Conservation (phyloP, 306 rosid species). For the Vachellia collinsii region DNA sequence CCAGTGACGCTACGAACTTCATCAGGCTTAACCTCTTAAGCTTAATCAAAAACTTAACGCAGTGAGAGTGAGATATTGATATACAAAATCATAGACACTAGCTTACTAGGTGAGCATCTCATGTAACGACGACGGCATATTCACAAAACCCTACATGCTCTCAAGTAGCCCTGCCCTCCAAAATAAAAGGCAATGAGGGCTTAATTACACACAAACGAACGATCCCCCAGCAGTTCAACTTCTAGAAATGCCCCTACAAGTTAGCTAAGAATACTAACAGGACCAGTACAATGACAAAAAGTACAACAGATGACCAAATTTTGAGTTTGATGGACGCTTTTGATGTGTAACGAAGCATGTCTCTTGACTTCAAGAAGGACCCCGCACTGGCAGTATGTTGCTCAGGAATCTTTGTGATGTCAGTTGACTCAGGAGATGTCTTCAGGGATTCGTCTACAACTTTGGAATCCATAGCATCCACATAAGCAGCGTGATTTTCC, state of each 20-base stretch:
- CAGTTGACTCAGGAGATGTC: constrained; percentile 3
- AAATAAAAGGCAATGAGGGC: constrained; percentile 39
- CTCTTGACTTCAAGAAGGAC: constrained; percentile 19
- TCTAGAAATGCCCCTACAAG: constrained; percentile 53
- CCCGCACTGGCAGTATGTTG: constrained; percentile 27
- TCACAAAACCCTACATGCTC: constrained; percentile 35
- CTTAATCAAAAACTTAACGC: neutral
- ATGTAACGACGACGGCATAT: constrained; percentile 15
- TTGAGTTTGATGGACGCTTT: constrained; percentile 36
- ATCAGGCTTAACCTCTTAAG: neutral
- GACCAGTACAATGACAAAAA: constrained; percentile 41
- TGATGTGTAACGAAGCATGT: constrained; percentile 26
- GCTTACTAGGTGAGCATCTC: constrained; percentile 19
- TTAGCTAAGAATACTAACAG: constrained; percentile 49
- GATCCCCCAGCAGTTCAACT: constrained; percentile 39
- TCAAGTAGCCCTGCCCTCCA: constrained; percentile 3
- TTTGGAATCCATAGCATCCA: neutral
- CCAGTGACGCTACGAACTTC: neutral
- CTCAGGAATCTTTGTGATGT: constrained; percentile 2
- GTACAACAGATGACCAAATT: constrained; percentile 50
- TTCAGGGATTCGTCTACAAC: constrained; percentile 39
- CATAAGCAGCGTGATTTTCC: constrained; percentile 38
- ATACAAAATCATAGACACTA: neutral
- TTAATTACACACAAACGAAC: constrained; percentile 29
- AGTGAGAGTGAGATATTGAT: neutral